Percentiles rank a stretch among this genome's conserved stretches.
These are phyloP conservation scores for Yarrowia keelungensis DNA, from an alignment of 805 yeast genomes.

Conservation along the genomic window DNA sequence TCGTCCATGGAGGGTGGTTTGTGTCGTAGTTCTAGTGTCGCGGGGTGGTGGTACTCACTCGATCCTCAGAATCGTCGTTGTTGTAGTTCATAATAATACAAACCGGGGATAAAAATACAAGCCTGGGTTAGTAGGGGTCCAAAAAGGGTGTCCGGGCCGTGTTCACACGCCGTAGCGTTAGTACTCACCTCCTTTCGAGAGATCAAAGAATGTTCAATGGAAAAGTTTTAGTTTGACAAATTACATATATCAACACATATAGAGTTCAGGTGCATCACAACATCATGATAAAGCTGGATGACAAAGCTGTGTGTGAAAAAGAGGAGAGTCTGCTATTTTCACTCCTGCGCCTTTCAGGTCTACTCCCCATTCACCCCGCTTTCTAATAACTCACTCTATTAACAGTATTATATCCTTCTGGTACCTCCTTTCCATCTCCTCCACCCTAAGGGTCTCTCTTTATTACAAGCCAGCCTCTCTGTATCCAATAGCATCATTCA, in stretches of 20 bases:
- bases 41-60: constrained; percentile 33
- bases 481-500: constrained; percentile 33
- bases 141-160: not conserved
- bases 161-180: constrained; percentile 3
- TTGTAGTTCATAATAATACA: constrained; percentile 30
- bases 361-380: too few species aligned
- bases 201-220: constrained; percentile 31
- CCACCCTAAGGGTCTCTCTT: not conserved
- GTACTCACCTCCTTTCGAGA: constrained; percentile 32
- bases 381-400: not conserved
- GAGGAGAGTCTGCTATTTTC: not conserved
- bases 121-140: constrained; percentile 24
- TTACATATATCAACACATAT: constrained; percentile 26
- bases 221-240: constrained; percentile 36
- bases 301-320: not conserved
- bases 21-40: constrained; percentile 3
- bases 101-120: constrained; percentile 32
- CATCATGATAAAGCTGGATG: constrained; percentile 4
- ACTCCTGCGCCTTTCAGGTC: too few species aligned
- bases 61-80: constrained; percentile 34
- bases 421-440: not conserved
- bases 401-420: constrained; percentile 2
- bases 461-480: constrained; percentile 24
- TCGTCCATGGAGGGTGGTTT: not conserved
- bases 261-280: constrained; percentile 37